A percentile compares a stretch with the other conserved stretches of the same genome.
phyloP scores from a whole-genome alignment of 2,329 filamentous ascomycete species.

The Grosmannia serpens region DNA sequence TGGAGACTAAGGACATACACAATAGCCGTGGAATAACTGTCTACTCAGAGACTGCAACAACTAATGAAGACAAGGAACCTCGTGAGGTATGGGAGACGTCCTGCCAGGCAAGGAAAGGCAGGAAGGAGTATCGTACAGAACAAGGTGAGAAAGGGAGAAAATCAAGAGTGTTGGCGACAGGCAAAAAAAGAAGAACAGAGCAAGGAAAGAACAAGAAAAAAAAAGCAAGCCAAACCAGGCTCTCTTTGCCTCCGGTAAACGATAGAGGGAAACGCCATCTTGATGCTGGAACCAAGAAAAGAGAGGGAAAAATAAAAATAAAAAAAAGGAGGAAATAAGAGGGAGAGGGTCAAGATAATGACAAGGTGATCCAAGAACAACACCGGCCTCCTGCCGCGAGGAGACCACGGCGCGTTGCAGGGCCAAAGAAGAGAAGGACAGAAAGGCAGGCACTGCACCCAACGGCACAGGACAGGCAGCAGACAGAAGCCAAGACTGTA shows the following conservation, averaged over 20 bases:
- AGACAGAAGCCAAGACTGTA: neutral
- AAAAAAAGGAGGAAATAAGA: neutral
- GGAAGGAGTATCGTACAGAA: neutral
- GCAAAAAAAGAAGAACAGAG: neutral
- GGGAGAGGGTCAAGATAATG: neutral
- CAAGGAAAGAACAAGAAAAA: neutral
- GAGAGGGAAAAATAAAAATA: neutral
- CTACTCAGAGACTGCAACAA: neutral
- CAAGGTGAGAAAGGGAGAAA: neutral
- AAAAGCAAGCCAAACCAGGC: neutral
- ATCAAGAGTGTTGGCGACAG: neutral
- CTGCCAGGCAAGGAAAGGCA: neutral
- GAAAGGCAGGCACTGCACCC: neutral
- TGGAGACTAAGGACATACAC: neutral
- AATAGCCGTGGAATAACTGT: neutral
- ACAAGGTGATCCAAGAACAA: neutral
- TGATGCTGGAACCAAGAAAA: neutral
- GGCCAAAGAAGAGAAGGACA: neutral
- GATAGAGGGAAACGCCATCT: neutral
- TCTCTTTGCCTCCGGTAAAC: neutral
- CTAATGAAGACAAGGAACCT: neutral
- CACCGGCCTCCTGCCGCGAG: neutral
- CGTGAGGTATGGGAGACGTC: neutral
- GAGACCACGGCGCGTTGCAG: neutral
- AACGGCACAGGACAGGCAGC: neutral